Base-by-base conservation (phyloP, 2,329 filamentous ascomycete genomes). In the Cytospora mali region DNA sequence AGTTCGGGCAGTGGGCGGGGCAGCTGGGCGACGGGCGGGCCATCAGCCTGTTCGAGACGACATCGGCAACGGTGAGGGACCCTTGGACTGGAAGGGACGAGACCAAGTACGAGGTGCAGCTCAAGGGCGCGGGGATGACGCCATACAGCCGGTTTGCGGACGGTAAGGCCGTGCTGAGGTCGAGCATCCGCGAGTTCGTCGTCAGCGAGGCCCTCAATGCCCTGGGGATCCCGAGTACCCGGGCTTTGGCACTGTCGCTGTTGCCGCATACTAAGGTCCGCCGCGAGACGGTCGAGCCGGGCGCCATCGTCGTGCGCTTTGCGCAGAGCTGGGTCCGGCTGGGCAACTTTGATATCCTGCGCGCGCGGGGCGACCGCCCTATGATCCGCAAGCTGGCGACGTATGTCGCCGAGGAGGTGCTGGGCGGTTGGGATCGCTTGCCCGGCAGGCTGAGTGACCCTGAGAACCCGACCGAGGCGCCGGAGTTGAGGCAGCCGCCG, bases 81-180 rank as follows among this genome's bases (percentile, higher is more conserved):
- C 81, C 51, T 9, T 55, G 46, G 51, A 28, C 27, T n/a, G 52
- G 42, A 14, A 18, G 21, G 21, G 28, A 2, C 46, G 52, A 33
- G 16, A 60, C 79, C 39, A 85, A 91, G 28, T 97, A 96, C 73
- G 95, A 99, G 75, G 74, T 98, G 50, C 95, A 98, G 75, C 81
- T 99, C 65, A 99, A 99, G 75, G 95, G 95, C 27, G 95, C 95
- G 18, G 95, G 95, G 6, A 80, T 89, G 71, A 99, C 95, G 4
- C 95, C 95, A 0, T 99, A 99, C 77, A 96, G 92, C 46, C 89
- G 95, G 4, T 99, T 99, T 69, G 95, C 95, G 27, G 95, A 99
- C 74, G 95, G 95, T 31, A 94, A 95, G 73, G 95, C 95, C 0
- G 95, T 99, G 3, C 79, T 99, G 57, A 82, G 95, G 65, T 96